Evolutionary conservation across 2,329 filamentous ascomycete genomes (phyloP).

Genomic region (Tothia fuscella): DNA sequence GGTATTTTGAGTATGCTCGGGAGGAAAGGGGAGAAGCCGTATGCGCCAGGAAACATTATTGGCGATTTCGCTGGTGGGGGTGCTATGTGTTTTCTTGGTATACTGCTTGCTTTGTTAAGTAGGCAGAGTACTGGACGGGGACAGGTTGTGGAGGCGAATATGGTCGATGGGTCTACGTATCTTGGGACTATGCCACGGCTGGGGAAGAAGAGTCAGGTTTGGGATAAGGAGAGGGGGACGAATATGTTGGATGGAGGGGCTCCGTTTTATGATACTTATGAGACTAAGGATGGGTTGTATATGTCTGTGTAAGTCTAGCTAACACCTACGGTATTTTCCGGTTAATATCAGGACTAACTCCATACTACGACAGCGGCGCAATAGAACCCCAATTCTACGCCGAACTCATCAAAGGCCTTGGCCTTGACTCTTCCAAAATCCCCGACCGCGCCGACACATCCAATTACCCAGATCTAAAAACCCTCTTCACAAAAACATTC

Average conservation of each 20-base stretch:
- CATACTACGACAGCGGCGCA: slow-evolving; percentile 44
- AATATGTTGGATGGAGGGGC: slow-evolving; percentile 76
- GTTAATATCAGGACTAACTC: slow-evolving; percentile 3
- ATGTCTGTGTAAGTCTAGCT: slow-evolving; percentile 53
- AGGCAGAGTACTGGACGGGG: slow-evolving; percentile 54
- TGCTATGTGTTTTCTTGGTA: slow-evolving; percentile 66
- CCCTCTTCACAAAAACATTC: slow-evolving; percentile 52
- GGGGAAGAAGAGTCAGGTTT: slow-evolving; percentile 49
- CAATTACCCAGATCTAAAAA: slow-evolving; percentile 56
- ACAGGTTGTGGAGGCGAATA: slow-evolving; percentile 89
- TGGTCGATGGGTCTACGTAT: slow-evolving; percentile 83
- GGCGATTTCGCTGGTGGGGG: slow-evolving; percentile 90
- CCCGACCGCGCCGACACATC: slow-evolving; percentile 44
- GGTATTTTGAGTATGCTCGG: slow-evolving; percentile 71
- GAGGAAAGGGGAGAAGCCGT: slow-evolving; percentile 54
- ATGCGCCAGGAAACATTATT: slow-evolving; percentile 71
- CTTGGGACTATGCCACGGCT: slow-evolving; percentile 68
- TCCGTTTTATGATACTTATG: slow-evolving; percentile 84
- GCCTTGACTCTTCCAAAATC: slow-evolving; percentile 37
- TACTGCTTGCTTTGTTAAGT: slow-evolving; percentile 66
- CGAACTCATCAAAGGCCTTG: slow-evolving; percentile 54
- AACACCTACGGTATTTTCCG: not conserved
- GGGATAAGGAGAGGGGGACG: slow-evolving; percentile 52
- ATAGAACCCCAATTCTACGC: slow-evolving; percentile 79
- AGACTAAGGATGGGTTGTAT: slow-evolving; percentile 64